Conservation (phyloP, 2,329 filamentous ascomycete species). For the Cercospora beticola region DNA sequence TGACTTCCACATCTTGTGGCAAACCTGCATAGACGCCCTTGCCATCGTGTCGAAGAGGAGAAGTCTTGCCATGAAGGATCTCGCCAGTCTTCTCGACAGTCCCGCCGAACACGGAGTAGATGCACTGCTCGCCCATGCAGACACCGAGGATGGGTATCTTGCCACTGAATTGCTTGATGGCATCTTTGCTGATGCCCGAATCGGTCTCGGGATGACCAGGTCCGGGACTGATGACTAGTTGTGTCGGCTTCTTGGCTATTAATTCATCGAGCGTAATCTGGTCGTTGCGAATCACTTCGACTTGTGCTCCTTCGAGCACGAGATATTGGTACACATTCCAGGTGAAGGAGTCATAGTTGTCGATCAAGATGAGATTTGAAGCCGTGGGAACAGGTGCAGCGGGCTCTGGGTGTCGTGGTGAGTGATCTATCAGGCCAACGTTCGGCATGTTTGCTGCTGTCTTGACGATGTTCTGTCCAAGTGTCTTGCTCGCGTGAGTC, state of each 20-base stretch:
- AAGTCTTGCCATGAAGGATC: slow-evolving; percentile 96
- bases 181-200: slow-evolving; percentile 88
- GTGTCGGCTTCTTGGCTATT: slow-evolving; percentile 79
- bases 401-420: slow-evolving; percentile 77
- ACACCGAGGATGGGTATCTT: slow-evolving; percentile 97
- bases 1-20: slow-evolving; percentile 78
- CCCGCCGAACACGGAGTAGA: slow-evolving; percentile 90
- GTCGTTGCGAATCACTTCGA: slow-evolving; percentile 90
- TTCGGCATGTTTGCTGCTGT: slow-evolving; percentile 26
- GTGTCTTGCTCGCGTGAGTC: not conserved
- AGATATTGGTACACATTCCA: slow-evolving; percentile 99
- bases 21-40: slow-evolving; percentile 91
- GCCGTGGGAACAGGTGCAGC: slow-evolving; percentile 73
- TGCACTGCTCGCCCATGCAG: slow-evolving; percentile 99
- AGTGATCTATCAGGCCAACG: slow-evolving; percentile 68
- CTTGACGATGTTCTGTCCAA: not conserved
- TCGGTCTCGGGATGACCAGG: slow-evolving; percentile 90
- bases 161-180: slow-evolving; percentile 85
- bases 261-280: slow-evolving; percentile 83
- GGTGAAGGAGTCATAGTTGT: slow-evolving; percentile 99
- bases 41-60: slow-evolving; percentile 79
- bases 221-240: slow-evolving; percentile 91
- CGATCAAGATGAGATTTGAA: slow-evolving; percentile 89
- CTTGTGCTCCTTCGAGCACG: slow-evolving; percentile 87
- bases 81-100: slow-evolving; percentile 90